Evolutionary conservation across 441 rosid species (phyloP).

Genomic region (Cnidoscolus chayamansa): DNA sequence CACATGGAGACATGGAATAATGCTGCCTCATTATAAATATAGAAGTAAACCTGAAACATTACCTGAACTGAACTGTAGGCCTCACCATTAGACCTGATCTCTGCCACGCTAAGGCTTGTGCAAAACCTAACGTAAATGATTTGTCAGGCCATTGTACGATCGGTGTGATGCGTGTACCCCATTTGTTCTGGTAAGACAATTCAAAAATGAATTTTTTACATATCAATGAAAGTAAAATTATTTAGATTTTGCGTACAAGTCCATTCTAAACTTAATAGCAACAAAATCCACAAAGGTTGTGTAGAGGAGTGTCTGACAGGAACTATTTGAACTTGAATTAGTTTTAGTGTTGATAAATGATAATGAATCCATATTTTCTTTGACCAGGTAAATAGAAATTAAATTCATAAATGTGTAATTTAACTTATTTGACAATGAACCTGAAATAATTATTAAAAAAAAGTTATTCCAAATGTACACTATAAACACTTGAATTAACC

Average conservation of each 20-base stretch:
- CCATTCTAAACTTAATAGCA: not conserved
- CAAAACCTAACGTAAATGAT: slow-evolving; percentile 61
- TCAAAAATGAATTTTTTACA: slow-evolving; percentile 1
- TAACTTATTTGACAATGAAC: too few species aligned
- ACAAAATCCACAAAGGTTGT: not conserved
- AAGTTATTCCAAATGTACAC: too few species aligned
- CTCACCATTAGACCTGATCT: slow-evolving; percentile 79
- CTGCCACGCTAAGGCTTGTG: slow-evolving; percentile 82
- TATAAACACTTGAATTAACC: too few species aligned
- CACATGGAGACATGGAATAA: too few species aligned
- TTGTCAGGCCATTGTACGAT: slow-evolving; percentile 86
- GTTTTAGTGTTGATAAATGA: too few species aligned
- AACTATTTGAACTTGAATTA: too few species aligned
- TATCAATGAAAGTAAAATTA: not conserved
- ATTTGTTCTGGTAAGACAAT: slow-evolving; percentile 51
- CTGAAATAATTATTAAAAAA: too few species aligned
- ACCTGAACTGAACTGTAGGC: slow-evolving; percentile 78
- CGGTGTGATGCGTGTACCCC: slow-evolving; percentile 87
- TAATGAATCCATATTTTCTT: too few species aligned
- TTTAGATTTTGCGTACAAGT: not conserved
- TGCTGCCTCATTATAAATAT: not conserved
- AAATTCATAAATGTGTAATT: too few species aligned
- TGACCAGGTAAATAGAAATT: too few species aligned
- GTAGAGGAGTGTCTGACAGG: too few species aligned
- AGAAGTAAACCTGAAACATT: slow-evolving; percentile 4